phyloP scores from a whole-genome alignment of 495 filamentous ascomycete species.

The Penicillium antarcticum region DNA sequence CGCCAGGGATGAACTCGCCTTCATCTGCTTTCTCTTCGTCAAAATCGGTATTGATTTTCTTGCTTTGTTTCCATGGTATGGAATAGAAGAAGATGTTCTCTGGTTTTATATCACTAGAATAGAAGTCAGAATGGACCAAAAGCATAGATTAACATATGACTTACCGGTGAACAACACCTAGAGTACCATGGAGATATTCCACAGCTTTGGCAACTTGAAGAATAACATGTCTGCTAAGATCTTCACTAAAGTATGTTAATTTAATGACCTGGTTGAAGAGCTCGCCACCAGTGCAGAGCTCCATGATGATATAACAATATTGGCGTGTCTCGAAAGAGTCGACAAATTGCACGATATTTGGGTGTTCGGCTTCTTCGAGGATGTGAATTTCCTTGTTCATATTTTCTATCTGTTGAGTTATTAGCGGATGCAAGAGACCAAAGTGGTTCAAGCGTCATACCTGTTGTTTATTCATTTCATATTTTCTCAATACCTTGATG shows the following conservation, averaged over 20 bases:
- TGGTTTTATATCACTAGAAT: conserved; percentile 80
- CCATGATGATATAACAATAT: conserved; percentile 86
- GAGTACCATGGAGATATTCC: conserved; percentile 79
- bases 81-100: conserved; percentile 86
- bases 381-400: conserved; percentile 91
- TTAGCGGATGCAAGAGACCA: neutral
- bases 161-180: conserved; percentile 85
- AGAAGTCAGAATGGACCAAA: neutral
- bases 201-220: conserved; percentile 80
- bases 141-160: conserved; percentile 17
- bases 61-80: conserved; percentile 68
- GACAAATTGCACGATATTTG: conserved; percentile 78
- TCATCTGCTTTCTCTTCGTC: conserved; percentile 91
- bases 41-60: conserved; percentile 64
- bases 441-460: neutral
- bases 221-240: conserved; percentile 82
- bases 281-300: conserved; percentile 83
- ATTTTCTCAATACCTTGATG: conserved; percentile 12
- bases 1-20: conserved; percentile 75
- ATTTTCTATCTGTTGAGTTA: conserved; percentile 65
- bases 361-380: conserved; percentile 83
- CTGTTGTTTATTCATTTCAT: conserved; percentile 11
- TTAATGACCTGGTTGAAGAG: conserved; percentile 91
- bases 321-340: conserved; percentile 81
- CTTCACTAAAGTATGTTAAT: conserved; percentile 88